phyloP scores from a whole-genome alignment of 2,329 filamentous ascomycete genomes.

The Fusarium virguliforme region DNA sequence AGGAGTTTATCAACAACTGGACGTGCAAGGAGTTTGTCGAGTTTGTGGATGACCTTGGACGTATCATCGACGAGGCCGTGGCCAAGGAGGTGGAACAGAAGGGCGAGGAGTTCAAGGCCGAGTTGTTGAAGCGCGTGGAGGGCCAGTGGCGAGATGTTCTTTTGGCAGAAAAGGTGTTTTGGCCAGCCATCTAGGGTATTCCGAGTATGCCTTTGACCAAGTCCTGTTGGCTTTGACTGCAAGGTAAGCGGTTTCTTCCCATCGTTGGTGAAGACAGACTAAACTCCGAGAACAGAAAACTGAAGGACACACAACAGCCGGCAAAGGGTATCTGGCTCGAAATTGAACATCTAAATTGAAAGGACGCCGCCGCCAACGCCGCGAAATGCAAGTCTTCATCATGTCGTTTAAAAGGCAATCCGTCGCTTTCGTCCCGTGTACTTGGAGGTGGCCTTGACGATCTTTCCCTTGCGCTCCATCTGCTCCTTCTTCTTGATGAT shows the following conservation, averaged over 20 bases:
- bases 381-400: slow-evolving; percentile 50
- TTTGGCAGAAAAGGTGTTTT: slow-evolving; percentile 72
- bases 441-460: slow-evolving; percentile 92
- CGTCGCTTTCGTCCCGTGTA: slow-evolving; percentile 94
- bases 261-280: background rate
- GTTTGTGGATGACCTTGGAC: slow-evolving; percentile 71
- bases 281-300: too few species aligned
- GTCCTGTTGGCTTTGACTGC: background rate
- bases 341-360: slow-evolving; percentile 46
- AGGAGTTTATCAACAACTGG: slow-evolving; percentile 80
- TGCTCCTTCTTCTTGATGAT: slow-evolving; percentile 91
- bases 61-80: slow-evolving; percentile 70
- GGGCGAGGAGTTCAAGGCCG: slow-evolving; percentile 52
- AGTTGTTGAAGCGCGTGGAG: slow-evolving; percentile 59
- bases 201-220: background rate
- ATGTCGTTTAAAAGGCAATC: slow-evolving; percentile 74
- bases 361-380: slow-evolving; percentile 50
- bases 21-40: slow-evolving; percentile 72
- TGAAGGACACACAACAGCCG: background rate
- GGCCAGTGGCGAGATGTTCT: slow-evolving; percentile 67
- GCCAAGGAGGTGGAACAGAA: slow-evolving; percentile 56
- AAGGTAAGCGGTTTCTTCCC: background rate
- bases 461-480: slow-evolving; percentile 94
- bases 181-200: slow-evolving; percentile 60
- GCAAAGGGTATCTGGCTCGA: slow-evolving; percentile 45